Evolutionary conservation across 441 rosid species (phyloP).

Genomic region (Biscutella laevigata): DNA sequence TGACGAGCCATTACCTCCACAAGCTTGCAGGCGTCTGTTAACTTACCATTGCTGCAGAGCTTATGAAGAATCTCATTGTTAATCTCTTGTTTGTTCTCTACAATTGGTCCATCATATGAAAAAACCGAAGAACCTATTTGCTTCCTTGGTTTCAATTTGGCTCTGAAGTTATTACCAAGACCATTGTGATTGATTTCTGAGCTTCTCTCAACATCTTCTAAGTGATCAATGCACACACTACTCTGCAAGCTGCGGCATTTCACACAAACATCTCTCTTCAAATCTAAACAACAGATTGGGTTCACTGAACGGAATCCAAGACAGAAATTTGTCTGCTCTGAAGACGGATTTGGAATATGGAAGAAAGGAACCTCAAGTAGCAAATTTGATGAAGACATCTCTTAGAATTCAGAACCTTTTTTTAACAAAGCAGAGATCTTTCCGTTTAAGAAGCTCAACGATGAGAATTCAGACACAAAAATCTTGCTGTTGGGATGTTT

Average conservation of each 20-base stretch:
- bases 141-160: conserved; percentile 23
- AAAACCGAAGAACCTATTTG: conserved; percentile 13
- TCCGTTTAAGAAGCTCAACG: background rate
- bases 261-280: conserved; percentile 26
- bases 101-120: conserved; percentile 39
- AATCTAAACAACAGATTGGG: conserved; percentile 14
- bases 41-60: conserved; percentile 45
- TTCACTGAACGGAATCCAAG: conserved; percentile 8
- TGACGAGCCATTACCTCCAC: conserved; percentile 62
- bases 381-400: conserved; percentile 43
- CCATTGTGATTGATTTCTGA: conserved; percentile 24
- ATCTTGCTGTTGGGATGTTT: background rate
- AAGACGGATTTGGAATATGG: conserved; percentile 21
- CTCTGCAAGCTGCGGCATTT: conserved; percentile 28
- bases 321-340: conserved; percentile 24
- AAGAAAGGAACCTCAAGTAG: conserved; percentile 25
- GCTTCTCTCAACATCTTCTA: conserved; percentile 37
- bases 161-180: conserved; percentile 21
- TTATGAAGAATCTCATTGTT: conserved; percentile 57
- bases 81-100: conserved; percentile 43
- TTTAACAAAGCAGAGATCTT: background rate
- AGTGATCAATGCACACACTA: conserved; percentile 32
- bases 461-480: conserved; percentile 1
- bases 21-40: conserved; percentile 45
- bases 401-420: conserved; percentile 3